Evolutionary conservation across 1,284 basidiomycete species (phyloP).

Genomic region (Cryptococcus hybrid): DNA sequence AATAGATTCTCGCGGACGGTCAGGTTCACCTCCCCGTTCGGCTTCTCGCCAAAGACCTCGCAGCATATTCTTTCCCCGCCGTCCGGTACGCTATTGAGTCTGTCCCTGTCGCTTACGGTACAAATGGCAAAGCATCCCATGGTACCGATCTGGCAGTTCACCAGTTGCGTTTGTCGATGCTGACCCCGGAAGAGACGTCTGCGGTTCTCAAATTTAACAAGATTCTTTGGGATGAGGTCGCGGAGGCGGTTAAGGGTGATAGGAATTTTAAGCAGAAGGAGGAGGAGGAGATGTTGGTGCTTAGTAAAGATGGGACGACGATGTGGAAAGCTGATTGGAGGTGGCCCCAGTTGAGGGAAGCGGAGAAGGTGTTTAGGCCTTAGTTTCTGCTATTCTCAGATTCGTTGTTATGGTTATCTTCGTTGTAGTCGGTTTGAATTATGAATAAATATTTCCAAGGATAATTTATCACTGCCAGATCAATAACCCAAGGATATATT

Average conservation of each 20-base stretch:
- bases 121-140: constrained; percentile 63
- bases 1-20: constrained; percentile 59
- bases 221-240: constrained; percentile 53
- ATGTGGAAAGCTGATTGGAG: constrained; percentile 58
- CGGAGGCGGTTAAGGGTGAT: constrained; percentile 29
- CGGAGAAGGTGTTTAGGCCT: constrained; percentile 21
- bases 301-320: constrained; percentile 57
- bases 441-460: too few relatives aligned
- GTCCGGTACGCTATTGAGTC: constrained; percentile 65
- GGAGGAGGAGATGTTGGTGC: constrained; percentile 53
- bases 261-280: constrained; percentile 13
- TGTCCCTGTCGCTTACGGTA: constrained; percentile 24
- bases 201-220: constrained; percentile 58
- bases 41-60: constrained; percentile 62
- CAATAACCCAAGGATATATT: too few relatives aligned
- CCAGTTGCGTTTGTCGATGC: constrained; percentile 52
- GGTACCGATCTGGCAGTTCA: constrained; percentile 60
- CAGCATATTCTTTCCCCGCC: constrained; percentile 59
- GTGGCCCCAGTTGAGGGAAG: constrained; percentile 49
- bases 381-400: not conserved
- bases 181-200: constrained; percentile 50
- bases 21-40: constrained; percentile 70
- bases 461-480: too few relatives aligned
- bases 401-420: not conserved
- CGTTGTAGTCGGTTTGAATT: not conserved